These are phyloP conservation scores for Aspergillus intermedius DNA, from an alignment of 2,329 filamentous ascomycete genomes.

Conservation along the genomic window DNA sequence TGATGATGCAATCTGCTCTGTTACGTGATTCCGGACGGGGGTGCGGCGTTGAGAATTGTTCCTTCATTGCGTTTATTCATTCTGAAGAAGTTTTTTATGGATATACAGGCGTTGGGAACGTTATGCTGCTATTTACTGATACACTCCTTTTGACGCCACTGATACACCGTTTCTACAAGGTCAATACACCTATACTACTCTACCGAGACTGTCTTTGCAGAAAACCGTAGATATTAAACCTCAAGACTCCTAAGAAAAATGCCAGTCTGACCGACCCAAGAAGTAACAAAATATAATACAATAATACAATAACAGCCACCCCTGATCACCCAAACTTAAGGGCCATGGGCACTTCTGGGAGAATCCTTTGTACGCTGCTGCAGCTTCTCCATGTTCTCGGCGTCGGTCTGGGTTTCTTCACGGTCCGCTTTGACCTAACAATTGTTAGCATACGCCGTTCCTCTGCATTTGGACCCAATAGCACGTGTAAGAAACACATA, in stretches of 20 bases:
- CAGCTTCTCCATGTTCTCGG: slow-evolving; percentile 44
- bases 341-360: slow-evolving; percentile 3
- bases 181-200: too few relatives aligned
- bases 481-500: slow-evolving; percentile 36
- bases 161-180: too few relatives aligned
- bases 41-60: neutral
- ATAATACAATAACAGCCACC: neutral
- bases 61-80: neutral
- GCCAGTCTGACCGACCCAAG: neutral
- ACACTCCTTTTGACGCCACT: too few relatives aligned
- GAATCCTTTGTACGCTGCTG: slow-evolving; percentile 55
- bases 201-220: too few relatives aligned
- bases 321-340: neutral
- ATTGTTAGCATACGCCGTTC: slow-evolving; percentile 1
- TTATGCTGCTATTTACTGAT: neutral
- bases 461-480: neutral
- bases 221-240: neutral
- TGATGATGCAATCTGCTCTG: neutral
- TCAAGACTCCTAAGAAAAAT: neutral
- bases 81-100: neutral
- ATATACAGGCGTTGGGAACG: neutral
- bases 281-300: neutral
- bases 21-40: neutral
- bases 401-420: slow-evolving; percentile 32
- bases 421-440: slow-evolving; percentile 56